phyloP scores from a whole-genome alignment of 768 basidiomycete species.

The Termitomyces eurrhizus region DNA sequence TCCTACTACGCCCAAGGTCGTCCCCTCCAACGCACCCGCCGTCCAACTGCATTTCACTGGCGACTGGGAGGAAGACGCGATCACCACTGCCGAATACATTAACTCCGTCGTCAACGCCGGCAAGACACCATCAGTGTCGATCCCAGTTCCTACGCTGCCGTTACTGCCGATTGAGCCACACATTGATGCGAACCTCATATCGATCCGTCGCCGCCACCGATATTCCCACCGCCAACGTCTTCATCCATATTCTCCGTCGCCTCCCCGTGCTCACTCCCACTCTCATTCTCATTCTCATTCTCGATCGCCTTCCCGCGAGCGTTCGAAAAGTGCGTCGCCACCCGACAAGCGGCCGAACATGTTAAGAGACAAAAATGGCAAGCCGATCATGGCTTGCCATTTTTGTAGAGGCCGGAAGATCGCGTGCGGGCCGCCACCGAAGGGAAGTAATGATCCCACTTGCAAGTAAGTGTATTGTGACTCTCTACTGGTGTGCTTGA shows the following conservation, averaged over 20 bases:
- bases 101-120: not conserved
- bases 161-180: not conserved
- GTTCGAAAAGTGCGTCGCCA: not conserved
- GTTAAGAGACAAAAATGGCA: conserved; percentile 15
- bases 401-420: conserved; percentile 52
- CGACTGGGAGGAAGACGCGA: conserved; percentile 14
- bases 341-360: conserved; percentile 3
- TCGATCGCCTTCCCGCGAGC: conserved; percentile 4
- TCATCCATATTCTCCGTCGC: conserved; percentile 1
- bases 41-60: conserved; percentile 9
- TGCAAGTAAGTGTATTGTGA: conserved; percentile 42
- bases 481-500: too few species aligned
- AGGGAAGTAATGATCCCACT: conserved; percentile 33
- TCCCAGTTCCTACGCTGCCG: not conserved
- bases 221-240: not conserved
- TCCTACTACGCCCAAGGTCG: not conserved
- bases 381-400: conserved; percentile 44
- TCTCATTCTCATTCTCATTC: not conserved
- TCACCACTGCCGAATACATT: not conserved
- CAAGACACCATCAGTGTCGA: not conserved
- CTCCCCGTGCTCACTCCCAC: not conserved
- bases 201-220: not conserved
- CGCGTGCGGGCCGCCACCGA: conserved; percentile 42
- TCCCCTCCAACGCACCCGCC: not conserved
- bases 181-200: not conserved